A percentile compares a stretch with the other conserved stretches of the same genome.
These are phyloP conservation scores for Climacium dendroides DNA, from an alignment of 225 moss, liverwort and hornwort genomes.

Conservation along the genomic window DNA sequence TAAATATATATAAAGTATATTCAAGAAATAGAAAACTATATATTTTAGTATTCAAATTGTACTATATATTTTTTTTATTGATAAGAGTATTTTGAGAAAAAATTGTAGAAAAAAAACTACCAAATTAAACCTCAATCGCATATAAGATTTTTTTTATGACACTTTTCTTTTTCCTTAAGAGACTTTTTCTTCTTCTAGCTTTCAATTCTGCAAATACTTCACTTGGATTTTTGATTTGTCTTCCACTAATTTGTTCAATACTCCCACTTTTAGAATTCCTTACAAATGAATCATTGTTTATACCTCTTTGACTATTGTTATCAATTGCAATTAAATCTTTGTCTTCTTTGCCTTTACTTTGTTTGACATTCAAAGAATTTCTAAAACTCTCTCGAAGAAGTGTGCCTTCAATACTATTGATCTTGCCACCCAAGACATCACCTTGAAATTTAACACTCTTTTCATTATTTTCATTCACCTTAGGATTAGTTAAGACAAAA, in stretches of 20 bases:
- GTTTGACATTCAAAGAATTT: neutral
- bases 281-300: neutral
- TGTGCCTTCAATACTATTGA: neutral
- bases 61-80: too few species aligned
- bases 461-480: neutral
- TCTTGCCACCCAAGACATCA: neutral
- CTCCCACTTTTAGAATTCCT: neutral
- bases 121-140: neutral
- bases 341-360: neutral
- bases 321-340: neutral
- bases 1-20: too few species aligned
- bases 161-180: neutral
- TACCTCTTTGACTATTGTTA: neutral
- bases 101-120: neutral
- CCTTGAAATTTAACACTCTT: neutral
- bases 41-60: neutral
- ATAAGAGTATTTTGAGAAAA: neutral
- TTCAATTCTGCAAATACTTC: neutral
- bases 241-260: neutral
- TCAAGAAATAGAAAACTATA: neutral
- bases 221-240: neutral
- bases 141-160: neutral
- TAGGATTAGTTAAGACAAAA: neutral
- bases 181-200: neutral
- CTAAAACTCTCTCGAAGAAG: neutral